A percentile compares a stretch with the other conserved stretches of the same genome.
Conservation (phyloP, 371 early-diverging fungal genomes). For the Mortierella sp. region DNA sequence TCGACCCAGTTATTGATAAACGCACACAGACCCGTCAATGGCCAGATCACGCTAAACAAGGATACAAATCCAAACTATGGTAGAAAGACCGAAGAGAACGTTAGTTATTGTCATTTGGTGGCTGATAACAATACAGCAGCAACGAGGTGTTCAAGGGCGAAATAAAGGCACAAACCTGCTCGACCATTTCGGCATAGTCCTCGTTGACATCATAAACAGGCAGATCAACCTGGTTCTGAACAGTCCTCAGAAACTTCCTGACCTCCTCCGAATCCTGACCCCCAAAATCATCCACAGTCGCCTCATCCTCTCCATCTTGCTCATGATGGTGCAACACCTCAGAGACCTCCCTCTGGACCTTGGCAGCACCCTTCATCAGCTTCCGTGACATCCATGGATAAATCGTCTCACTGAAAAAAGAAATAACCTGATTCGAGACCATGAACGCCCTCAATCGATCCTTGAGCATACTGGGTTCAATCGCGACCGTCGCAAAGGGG, state of each 20-base stretch:
- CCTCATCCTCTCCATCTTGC: slow-evolving; percentile 13
- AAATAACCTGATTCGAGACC: slow-evolving; percentile 83
- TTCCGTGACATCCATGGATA: slow-evolving; percentile 74
- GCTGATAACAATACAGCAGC: too few relatives aligned
- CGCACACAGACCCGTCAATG: slow-evolving; percentile 82
- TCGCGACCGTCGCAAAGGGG: slow-evolving; percentile 52
- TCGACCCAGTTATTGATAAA: slow-evolving; percentile 91
- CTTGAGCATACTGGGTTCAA: slow-evolving; percentile 73
- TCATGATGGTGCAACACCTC: slow-evolving; percentile 17
- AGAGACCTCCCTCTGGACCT: slow-evolving; percentile 38
- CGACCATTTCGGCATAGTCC: slow-evolving; percentile 93
- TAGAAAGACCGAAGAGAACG: neutral
- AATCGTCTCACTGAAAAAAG: slow-evolving; percentile 79
- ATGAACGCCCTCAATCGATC: slow-evolving; percentile 81
- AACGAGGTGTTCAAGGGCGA: too few relatives aligned
- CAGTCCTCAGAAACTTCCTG: slow-evolving; percentile 60
- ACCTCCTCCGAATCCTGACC: slow-evolving; percentile 60
- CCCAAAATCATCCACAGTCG: slow-evolving; percentile 20
- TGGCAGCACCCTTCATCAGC: slow-evolving; percentile 58
- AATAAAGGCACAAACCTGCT: slow-evolving; percentile 65
- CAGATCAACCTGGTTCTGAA: slow-evolving; percentile 65
- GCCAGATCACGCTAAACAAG: slow-evolving; percentile 87
- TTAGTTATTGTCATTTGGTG: slow-evolving; percentile 17
- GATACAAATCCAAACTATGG: slow-evolving; percentile 84
- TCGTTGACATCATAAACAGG: slow-evolving; percentile 85